These are phyloP conservation scores for Bacterosira constricta DNA, from an alignment of 108 stramenopile species.

Conservation along the genomic window DNA sequence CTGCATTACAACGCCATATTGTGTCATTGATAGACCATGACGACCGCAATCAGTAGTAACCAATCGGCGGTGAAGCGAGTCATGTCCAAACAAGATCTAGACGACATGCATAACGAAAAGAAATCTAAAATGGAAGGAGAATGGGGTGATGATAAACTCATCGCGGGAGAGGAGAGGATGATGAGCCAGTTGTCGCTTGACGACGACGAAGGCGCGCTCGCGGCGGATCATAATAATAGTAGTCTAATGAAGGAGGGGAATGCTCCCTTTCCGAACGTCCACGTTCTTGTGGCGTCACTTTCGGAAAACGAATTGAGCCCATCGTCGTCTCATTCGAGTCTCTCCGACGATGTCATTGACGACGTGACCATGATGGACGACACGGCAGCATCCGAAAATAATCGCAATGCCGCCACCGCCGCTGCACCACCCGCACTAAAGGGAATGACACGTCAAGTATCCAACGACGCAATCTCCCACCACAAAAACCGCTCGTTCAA, in stretches of 20 bases:
- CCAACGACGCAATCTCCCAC: not conserved
- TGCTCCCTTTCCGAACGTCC: not conserved
- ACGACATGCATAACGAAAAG: not conserved
- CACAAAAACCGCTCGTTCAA: not conserved
- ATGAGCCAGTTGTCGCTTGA: not conserved
- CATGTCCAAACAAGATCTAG: not conserved
- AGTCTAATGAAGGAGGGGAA: not conserved
- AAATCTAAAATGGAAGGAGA: conserved; percentile 1
- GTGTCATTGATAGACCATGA: too few species aligned
- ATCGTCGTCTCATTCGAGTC: not conserved
- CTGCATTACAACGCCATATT: too few species aligned
- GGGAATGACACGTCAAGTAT: not conserved
- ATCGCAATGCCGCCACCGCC: not conserved
- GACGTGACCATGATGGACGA: not conserved
- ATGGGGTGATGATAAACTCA: not conserved
- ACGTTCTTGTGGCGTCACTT: too few species aligned
- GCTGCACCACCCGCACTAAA: too few species aligned
- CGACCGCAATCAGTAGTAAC: not conserved
- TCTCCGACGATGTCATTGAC: not conserved
- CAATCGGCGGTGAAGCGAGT: not conserved
- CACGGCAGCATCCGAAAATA: not conserved
- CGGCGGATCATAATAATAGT: not conserved
- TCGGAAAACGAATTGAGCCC: too few species aligned
- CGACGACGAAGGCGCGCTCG: not conserved
- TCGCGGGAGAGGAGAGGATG: not conserved